Base-by-base conservation (phyloP, 352 stramenopile genomes). In the Pythium aristosporum region DNA sequence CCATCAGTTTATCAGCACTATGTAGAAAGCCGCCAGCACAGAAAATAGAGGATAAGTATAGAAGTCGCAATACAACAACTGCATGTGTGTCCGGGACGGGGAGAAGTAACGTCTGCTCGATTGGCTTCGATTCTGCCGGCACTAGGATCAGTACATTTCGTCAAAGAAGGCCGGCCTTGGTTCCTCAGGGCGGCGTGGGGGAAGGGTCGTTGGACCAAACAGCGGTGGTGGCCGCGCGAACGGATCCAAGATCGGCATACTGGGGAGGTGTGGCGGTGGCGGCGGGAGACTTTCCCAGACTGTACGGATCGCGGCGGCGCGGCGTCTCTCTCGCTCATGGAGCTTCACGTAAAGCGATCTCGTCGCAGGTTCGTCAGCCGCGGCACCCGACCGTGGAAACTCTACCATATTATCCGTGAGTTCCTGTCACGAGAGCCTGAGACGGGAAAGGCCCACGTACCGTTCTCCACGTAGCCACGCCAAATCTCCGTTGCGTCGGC, bases 401-500 rank as follows among this genome's bases (percentile, higher is more conserved):
- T 67, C 49, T 44, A 47, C 2, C 28, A 43, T 3, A 15, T 18
- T 12, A 8, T 21, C 41, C 25, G 25, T 30, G 25, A 30, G 25
- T 5, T 30, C 25, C 25, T 30, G 25, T 30, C 25, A 1, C 25
- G 25, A 30, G 25, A 30, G 25, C 25, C 25, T 30, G 1, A 1
- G 25, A 30, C 25, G 25, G 25, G 25, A 5, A 30, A 5, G 25
- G 25, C 5, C 16, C 6, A 52, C 50, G 16, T 28, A 64, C 63
- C 56, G 15, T 55, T 47, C 3, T 28, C 18, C 16, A 71, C 5
- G 44, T 71, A 71, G 21, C 18, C 36, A n/a, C 49, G 15, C 63
- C 63, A 69, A 15, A 69, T 65, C 32, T 69, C 63, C 1, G 44
- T 10, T 18, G 60, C 59, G 34, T 65, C 42, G 15, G 56, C 49